Conservation (phyloP, 164 flowering plant genomes). For the Berberis thunbergii region DNA sequence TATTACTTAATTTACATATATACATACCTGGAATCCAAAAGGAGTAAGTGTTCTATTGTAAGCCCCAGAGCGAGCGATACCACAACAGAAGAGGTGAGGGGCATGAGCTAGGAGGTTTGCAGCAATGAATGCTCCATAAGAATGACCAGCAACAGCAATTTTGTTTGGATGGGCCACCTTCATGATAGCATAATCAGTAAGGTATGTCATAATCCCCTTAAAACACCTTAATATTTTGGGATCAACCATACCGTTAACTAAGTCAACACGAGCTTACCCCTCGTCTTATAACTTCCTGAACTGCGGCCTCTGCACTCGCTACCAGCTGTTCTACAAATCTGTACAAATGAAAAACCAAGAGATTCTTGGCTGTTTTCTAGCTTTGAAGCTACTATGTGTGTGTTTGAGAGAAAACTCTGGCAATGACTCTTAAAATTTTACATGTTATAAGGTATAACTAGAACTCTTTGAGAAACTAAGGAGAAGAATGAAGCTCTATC, state of each 20-base stretch:
- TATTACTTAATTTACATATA: too few relatives aligned
- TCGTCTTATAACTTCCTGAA: constrained; percentile 82
- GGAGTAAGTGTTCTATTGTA: constrained; percentile 98
- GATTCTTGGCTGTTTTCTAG: not conserved
- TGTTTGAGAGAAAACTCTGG: too few relatives aligned
- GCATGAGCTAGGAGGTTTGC: constrained; percentile 98
- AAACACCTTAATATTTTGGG: not conserved
- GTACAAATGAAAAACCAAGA: constrained; percentile 9
- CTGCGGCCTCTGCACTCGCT: constrained; percentile 98
- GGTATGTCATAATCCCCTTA: not conserved
- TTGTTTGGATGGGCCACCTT: constrained; percentile 94
- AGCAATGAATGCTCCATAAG: constrained; percentile 98
- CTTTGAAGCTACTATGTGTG: too few relatives aligned
- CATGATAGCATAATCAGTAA: constrained; percentile 9
- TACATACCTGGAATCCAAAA: constrained; percentile 43
- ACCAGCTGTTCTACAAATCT: constrained; percentile 96
- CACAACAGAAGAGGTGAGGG: constrained; percentile 94
- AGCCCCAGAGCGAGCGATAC: constrained; percentile 97
- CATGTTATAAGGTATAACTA: too few relatives aligned
- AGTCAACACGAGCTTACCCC: constrained; percentile 43
- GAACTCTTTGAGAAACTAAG: too few relatives aligned
- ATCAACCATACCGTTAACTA: not conserved
- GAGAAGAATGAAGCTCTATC: too few relatives aligned
- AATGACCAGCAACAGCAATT: constrained; percentile 98
- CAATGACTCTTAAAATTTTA: too few relatives aligned